Base-by-base conservation (phyloP, 169 alveolate genomes). In the Plasmodium vivax region DNA sequence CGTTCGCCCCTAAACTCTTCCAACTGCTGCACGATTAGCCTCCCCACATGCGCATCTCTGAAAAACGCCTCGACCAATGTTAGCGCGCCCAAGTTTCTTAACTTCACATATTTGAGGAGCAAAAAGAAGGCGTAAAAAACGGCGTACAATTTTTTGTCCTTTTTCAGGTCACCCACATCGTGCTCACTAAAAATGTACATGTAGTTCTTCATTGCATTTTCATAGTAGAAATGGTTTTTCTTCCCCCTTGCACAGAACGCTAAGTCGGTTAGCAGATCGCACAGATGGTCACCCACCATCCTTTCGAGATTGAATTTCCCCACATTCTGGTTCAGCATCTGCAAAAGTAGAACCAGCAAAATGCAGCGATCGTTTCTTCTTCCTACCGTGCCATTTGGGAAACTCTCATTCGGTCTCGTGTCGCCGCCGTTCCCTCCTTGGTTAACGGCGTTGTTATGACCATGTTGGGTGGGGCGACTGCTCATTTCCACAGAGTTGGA, bases 81-180 rank as follows among this genome's bases (percentile, higher is more conserved):
- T 82, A 82, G 23, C 27, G 71, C 30, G 75, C 56, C 51, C 47
- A 73, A 47, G 56, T 73, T 56, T 72, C 92, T 92, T 73, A 92
- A 82, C 77, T 92, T 92, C 92, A 79, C 75, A 73, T 72, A 92
- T 72, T 92, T 92, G 83, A 54, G 84, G 12, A 92, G 68, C 68
- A 82, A 68, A 58, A 82, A 92, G 77, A 82, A 92, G 73, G 32
- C 38, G 14, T 82, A 47, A 73, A 92, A 82, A 72, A 71, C 38
- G 56, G 56, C 77, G 16, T 68, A 73, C 43, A 27, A 6, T 51
- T 47, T 68, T 47, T 82, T 91, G 34, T 30, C 32, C 56, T 87
- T 71, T 34, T 58, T 51, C 56, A 62, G 12, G 45, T n/a, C 83
- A 36, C 73, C 68, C 16, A 54, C 14, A n/a, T 87, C 85, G 16